Conservation (phyloP, 495 filamentous ascomycete genomes). For the Penicillium canariense region DNA sequence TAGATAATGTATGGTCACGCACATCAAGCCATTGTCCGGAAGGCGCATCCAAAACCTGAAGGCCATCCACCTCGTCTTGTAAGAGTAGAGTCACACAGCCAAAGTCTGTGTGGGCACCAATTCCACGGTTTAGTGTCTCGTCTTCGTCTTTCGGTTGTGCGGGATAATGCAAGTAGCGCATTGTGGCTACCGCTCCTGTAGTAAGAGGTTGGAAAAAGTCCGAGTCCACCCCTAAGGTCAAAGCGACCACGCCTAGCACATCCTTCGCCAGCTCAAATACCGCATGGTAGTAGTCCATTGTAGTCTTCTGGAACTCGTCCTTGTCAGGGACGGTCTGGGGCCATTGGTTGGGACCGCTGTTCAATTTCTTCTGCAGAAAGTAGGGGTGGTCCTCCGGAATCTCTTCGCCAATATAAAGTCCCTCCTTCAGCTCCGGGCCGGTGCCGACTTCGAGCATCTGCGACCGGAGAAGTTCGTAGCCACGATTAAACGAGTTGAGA, state of each 20-base stretch:
- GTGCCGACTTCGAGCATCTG: conserved; percentile 49
- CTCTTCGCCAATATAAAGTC: conserved; percentile 49
- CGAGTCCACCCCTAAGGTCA: conserved; percentile 36
- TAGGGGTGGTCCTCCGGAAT: conserved; percentile 41
- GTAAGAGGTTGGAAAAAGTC: conserved; percentile 33
- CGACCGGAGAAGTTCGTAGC: conserved; percentile 49
- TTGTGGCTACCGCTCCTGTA: conserved; percentile 39
- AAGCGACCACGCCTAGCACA: conserved; percentile 26
- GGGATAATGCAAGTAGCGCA: conserved; percentile 43
- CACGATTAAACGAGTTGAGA: conserved; percentile 40
- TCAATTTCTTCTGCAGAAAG: conserved; percentile 33
- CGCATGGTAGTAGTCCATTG: conserved; percentile 48
- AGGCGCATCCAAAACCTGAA: conserved; percentile 52
- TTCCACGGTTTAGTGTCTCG: conserved; percentile 37
- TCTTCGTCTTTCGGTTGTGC: conserved; percentile 43
- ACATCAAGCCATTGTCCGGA: conserved; percentile 45
- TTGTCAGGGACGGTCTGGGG: conserved; percentile 38
- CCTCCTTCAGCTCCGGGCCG: conserved; percentile 52
- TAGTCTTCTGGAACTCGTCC: conserved; percentile 43
- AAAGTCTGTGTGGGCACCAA: conserved; percentile 50
- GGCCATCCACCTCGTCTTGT: conserved; percentile 47
- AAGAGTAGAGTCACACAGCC: conserved; percentile 45
- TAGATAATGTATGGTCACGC: conserved; percentile 24
- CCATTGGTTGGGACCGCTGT: conserved; percentile 51
- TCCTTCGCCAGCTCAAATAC: conserved; percentile 35